These are phyloP conservation scores for Trypanosoma theileri DNA, from an alignment of 208 protist species.

Conservation along the genomic window DNA sequence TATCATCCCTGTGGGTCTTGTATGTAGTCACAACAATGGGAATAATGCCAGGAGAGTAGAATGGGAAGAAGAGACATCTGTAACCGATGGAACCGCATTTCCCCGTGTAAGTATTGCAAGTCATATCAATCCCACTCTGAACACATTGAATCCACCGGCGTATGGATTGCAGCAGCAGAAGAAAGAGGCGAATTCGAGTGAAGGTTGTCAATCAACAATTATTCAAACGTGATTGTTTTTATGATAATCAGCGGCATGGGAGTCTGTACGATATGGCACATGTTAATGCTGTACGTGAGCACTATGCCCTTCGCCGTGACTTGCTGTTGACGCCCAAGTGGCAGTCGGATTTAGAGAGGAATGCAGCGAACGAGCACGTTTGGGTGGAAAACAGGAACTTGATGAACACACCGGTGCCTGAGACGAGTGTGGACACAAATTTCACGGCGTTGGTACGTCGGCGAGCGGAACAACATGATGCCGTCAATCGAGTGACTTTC, in stretches of 20 bases:
- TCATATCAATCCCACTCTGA: too few species aligned
- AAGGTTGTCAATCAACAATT: background rate
- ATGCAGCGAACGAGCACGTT: background rate
- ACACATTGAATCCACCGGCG: too few species aligned
- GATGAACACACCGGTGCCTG: background rate
- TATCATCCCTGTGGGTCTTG: background rate
- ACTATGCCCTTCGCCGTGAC: slow-evolving; percentile 12
- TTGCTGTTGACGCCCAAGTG: background rate
- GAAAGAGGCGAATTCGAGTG: background rate
- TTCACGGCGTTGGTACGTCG: too few species aligned
- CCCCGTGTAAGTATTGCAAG: too few species aligned
- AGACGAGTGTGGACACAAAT: background rate
- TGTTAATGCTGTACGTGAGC: slow-evolving; percentile 14
- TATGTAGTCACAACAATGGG: background rate
- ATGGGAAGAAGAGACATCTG: too few species aligned
- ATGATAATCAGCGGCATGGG: background rate
- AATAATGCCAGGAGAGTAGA: background rate
- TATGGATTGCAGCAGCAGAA: background rate
- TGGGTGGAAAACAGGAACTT: slow-evolving; percentile 1
- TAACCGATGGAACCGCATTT: too few species aligned
- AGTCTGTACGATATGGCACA: background rate
- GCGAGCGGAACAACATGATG: too few species aligned
- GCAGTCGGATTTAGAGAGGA: background rate
- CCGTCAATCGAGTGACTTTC: too few species aligned
- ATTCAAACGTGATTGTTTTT: background rate